phyloP scores from a whole-genome alignment of 129 eudicot species.

The Escallonia herrerae region DNA sequence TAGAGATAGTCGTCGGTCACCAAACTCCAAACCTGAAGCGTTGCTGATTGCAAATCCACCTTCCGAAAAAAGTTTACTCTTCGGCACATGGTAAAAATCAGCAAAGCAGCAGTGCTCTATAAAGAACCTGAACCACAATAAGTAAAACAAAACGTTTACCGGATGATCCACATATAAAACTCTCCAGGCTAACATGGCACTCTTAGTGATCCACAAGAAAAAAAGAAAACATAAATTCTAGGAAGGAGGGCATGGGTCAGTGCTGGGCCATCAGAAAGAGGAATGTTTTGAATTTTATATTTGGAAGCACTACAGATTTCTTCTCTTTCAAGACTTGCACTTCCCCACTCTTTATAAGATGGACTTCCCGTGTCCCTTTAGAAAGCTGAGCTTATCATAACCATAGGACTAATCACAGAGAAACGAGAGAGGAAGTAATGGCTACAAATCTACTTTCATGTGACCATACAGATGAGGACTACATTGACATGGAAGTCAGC shows the following conservation, averaged over 20 bases:
- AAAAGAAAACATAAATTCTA: constrained; percentile 2
- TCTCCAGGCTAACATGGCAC: not conserved
- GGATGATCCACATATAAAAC: not conserved
- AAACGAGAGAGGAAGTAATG: constrained; percentile 13
- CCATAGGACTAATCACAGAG: constrained; percentile 12
- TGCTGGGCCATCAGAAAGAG: constrained; percentile 20
- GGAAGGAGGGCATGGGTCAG: constrained; percentile 15
- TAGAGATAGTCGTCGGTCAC: no score
- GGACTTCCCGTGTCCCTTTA: constrained; percentile 14
- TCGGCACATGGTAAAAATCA: not conserved
- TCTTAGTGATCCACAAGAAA: not conserved
- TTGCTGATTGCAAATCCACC: not conserved
- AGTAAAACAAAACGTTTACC: constrained; percentile 12
- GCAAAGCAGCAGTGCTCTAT: constrained; percentile 7
- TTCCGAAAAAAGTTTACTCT: not conserved
- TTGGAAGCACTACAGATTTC: not conserved
- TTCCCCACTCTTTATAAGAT: not conserved
- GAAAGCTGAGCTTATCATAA: constrained; percentile 16
- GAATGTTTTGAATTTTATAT: constrained; percentile 15
- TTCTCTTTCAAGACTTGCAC: constrained; percentile 1
- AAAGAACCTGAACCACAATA: constrained; percentile 13
- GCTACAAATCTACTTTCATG: constrained; percentile 12
- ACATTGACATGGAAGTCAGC: constrained; percentile 78
- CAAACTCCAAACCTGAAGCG: no score
- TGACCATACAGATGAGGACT: constrained; percentile 54